Conservation (phyloP, 371 early-diverging fungal species). For the Cokeromyces recurvatus region DNA sequence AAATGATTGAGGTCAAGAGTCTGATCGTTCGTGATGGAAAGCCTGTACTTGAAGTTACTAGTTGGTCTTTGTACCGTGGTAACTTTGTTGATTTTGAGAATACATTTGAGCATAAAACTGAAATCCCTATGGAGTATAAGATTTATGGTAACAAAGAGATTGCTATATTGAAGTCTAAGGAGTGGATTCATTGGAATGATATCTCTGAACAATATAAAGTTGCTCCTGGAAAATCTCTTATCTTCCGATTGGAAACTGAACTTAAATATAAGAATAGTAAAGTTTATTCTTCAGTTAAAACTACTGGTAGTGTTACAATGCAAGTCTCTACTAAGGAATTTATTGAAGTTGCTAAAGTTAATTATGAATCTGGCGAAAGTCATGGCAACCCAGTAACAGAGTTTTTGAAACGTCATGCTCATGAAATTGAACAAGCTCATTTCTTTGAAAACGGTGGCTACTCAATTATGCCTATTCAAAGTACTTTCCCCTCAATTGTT, state of each 20-base stretch:
- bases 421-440: conserved; percentile 73
- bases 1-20: conserved; percentile 85
- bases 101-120: conserved; percentile 77
- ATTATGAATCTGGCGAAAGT: conserved; percentile 65
- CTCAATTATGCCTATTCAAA: conserved; percentile 80
- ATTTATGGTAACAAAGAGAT: conserved; percentile 72
- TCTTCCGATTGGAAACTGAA: conserved; percentile 78
- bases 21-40: conserved; percentile 52
- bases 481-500: conserved; percentile 75
- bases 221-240: conserved; percentile 66
- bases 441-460: conserved; percentile 86
- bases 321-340: conserved; percentile 79
- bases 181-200: conserved; percentile 78
- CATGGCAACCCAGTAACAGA: conserved; percentile 79
- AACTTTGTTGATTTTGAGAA: conserved; percentile 73
- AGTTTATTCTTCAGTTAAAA: conserved; percentile 62
- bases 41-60: conserved; percentile 69
- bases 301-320: conserved; percentile 76
- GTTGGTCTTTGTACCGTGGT: conserved; percentile 90
- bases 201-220: conserved; percentile 55
- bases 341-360: conserved; percentile 76
- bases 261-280: conserved; percentile 71
- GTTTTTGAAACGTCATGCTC: conserved; percentile 71
- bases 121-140: conserved; percentile 75
- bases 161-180: conserved; percentile 84